Evolutionary conservation across 176 grass and related monocot genomes (phyloP).

Genomic region (Raddia guianensis): DNA sequence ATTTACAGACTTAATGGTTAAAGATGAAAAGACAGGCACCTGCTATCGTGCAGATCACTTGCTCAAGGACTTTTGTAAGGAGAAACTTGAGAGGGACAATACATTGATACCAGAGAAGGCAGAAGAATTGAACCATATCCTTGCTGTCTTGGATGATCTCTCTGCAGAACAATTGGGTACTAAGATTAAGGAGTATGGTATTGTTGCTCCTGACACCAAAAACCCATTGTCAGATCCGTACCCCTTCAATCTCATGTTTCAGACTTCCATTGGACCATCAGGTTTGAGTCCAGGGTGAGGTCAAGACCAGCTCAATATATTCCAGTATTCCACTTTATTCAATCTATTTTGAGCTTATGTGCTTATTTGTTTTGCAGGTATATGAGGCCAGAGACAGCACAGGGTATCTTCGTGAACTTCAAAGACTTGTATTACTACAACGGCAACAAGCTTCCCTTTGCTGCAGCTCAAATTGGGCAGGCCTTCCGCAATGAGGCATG

Average conservation of each 20-base stretch:
- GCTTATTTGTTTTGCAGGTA: slow-evolving; percentile 57
- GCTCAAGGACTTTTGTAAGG: slow-evolving; percentile 91
- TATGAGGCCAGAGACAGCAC: slow-evolving; percentile 97
- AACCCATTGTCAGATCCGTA: slow-evolving; percentile 78
- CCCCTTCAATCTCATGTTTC: slow-evolving; percentile 99
- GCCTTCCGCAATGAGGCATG: slow-evolving; percentile 92
- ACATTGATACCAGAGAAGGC: slow-evolving; percentile 55
- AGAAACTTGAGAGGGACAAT: slow-evolving; percentile 70
- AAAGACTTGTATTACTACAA: slow-evolving; percentile 90
- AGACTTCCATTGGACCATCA: slow-evolving; percentile 96
- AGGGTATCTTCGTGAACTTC: slow-evolving; percentile 97
- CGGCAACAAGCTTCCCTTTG: slow-evolving; percentile 85
- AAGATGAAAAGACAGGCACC: slow-evolving; percentile 86
- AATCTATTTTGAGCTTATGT: slow-evolving; percentile 33
- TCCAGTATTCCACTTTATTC: slow-evolving; percentile 14
- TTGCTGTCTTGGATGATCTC: slow-evolving; percentile 88
- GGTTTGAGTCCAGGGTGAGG: slow-evolving; percentile 79
- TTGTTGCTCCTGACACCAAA: slow-evolving; percentile 92
- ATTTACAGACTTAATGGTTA: slow-evolving; percentile 94
- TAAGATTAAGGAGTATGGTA: slow-evolving; percentile 90
- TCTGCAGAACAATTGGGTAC: slow-evolving; percentile 71
- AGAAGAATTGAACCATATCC: slow-evolving; percentile 60
- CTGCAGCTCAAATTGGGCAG: slow-evolving; percentile 88
- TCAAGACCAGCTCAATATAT: slow-evolving; percentile 30
- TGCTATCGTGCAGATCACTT: slow-evolving; percentile 95